Evolutionary conservation across 2,329 filamentous ascomycete genomes (phyloP).

Genomic region (Colletotrichum liaoningense): DNA sequence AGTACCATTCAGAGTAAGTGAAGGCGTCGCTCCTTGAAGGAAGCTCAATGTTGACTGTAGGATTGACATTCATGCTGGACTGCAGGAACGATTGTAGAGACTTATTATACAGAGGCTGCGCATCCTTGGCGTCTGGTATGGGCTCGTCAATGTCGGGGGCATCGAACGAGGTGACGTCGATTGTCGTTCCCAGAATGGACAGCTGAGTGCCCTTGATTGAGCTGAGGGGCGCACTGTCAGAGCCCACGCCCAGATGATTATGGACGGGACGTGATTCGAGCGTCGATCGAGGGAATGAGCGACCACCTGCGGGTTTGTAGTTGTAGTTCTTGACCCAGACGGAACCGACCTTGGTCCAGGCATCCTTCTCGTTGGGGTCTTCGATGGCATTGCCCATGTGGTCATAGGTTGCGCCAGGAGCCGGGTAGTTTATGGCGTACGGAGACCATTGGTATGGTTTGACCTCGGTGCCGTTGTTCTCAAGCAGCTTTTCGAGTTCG

Average conservation of each 20-base stretch:
- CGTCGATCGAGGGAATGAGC: constrained; percentile 45
- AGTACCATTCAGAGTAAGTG: constrained; percentile 80
- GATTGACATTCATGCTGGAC: constrained; percentile 71
- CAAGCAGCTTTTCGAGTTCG: constrained; percentile 75
- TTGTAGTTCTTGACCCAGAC: constrained; percentile 49
- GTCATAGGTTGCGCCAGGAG: constrained; percentile 40
- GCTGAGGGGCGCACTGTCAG: constrained; percentile 73
- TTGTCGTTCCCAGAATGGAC: constrained; percentile 82
- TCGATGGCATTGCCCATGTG: constrained; percentile 41
- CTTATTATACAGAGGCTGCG: constrained; percentile 71
- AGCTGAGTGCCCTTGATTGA: constrained; percentile 81
- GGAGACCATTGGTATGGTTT: constrained; percentile 55
- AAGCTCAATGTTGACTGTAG: constrained; percentile 66
- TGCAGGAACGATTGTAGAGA: constrained; percentile 78
- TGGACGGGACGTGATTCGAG: constrained; percentile 63
- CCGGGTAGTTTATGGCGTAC: constrained; percentile 37
- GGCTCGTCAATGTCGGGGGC: constrained; percentile 75
- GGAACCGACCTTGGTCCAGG: constrained; percentile 47
- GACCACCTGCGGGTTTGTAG: constrained; percentile 38
- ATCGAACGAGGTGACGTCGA: constrained; percentile 81
- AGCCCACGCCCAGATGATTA: constrained; percentile 74
- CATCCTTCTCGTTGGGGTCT: constrained; percentile 39
- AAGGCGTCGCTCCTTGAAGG: constrained; percentile 74
- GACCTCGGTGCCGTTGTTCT: constrained; percentile 70
- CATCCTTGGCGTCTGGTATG: constrained; percentile 52